Evolutionary conservation across 805 yeast species (phyloP).

Genomic region (Cyberlindnera xylosilytica): DNA sequence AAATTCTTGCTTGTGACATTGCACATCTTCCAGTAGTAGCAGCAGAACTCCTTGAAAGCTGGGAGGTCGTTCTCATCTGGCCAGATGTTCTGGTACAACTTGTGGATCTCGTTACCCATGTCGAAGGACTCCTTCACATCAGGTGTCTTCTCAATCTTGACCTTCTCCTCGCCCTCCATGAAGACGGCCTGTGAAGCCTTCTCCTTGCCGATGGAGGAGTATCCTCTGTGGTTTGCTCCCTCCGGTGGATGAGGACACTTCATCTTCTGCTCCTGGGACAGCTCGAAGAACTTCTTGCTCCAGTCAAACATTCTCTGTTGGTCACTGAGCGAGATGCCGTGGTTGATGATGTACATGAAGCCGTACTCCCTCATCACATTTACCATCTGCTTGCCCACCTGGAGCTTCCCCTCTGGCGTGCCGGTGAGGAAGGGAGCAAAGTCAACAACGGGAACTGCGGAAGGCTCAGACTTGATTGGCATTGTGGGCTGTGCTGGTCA

Average conservation of each 20-base stretch:
- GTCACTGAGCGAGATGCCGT: constrained; percentile 20
- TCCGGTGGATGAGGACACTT: constrained; percentile 27
- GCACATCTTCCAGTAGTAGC: constrained; percentile 19
- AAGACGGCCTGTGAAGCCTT: constrained; percentile 29
- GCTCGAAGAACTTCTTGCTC: constrained; percentile 21
- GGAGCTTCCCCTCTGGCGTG: constrained; percentile 20
- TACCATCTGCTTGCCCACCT: constrained; percentile 27
- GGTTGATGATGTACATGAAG: constrained; percentile 26
- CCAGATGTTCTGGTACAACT: constrained; percentile 25
- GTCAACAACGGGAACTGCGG: constrained; percentile 28
- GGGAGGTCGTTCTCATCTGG: constrained; percentile 26
- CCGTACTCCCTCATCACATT: constrained; percentile 25
- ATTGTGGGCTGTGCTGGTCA: too few relatives aligned
- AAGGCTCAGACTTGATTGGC: not conserved
- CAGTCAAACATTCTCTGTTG: constrained; percentile 23
- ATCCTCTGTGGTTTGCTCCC: constrained; percentile 29
- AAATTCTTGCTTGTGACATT: constrained; percentile 17
- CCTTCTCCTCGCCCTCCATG: constrained; percentile 17
- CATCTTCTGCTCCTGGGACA: constrained; percentile 15
- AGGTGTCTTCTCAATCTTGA: constrained; percentile 19
- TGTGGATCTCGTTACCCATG: constrained; percentile 19
- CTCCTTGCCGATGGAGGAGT: constrained; percentile 27
- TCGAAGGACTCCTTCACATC: constrained; percentile 31
- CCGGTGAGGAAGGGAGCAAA: constrained; percentile 28
- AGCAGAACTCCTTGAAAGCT: constrained; percentile 24